A percentile compares a stretch with the other conserved stretches of the same genome.
These are phyloP conservation scores for Podospora tetraspora DNA, from an alignment of 495 filamentous ascomycete genomes.

Conservation along the genomic window DNA sequence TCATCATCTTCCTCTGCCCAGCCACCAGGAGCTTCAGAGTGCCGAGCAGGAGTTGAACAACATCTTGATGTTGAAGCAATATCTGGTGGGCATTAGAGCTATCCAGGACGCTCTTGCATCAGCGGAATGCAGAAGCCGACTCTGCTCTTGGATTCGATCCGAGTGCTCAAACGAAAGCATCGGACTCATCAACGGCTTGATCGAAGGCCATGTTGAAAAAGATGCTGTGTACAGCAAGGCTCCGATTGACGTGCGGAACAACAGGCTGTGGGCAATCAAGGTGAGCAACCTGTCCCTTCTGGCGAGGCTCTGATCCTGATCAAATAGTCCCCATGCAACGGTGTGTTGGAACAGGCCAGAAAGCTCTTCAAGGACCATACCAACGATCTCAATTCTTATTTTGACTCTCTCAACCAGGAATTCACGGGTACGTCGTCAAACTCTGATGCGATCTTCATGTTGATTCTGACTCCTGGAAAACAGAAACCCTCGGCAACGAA, in stretches of 20 bases:
- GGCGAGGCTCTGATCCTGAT: background rate
- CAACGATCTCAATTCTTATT: background rate
- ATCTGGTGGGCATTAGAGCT: slow-evolving; percentile 59
- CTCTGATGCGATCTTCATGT: slow-evolving; percentile 20
- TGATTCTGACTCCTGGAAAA: background rate
- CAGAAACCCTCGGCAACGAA: slow-evolving; percentile 12
- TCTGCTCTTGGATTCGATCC: slow-evolving; percentile 61
- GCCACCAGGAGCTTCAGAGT: slow-evolving; percentile 18
- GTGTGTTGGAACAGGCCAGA: slow-evolving; percentile 4
- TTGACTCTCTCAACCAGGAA: slow-evolving; percentile 1
- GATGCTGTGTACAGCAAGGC: slow-evolving; percentile 72
- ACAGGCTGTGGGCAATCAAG: slow-evolving; percentile 88
- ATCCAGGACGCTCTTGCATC: slow-evolving; percentile 64
- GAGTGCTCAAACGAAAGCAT: slow-evolving; percentile 62
- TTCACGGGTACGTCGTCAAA: slow-evolving; percentile 24
- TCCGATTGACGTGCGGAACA: slow-evolving; percentile 83
- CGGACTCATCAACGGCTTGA: slow-evolving; percentile 54
- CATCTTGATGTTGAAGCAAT: slow-evolving; percentile 48
- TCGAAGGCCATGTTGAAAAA: slow-evolving; percentile 70
- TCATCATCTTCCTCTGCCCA: slow-evolving; percentile 51
- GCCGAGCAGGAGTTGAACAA: slow-evolving; percentile 25
- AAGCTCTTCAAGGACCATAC: slow-evolving; percentile 1
- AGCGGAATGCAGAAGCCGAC: slow-evolving; percentile 49
- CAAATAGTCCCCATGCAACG: slow-evolving; percentile 40
- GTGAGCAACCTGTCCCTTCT: slow-evolving; percentile 34